phyloP scores from a whole-genome alignment of 306 rosid species.

The Cercis canadensis region DNA sequence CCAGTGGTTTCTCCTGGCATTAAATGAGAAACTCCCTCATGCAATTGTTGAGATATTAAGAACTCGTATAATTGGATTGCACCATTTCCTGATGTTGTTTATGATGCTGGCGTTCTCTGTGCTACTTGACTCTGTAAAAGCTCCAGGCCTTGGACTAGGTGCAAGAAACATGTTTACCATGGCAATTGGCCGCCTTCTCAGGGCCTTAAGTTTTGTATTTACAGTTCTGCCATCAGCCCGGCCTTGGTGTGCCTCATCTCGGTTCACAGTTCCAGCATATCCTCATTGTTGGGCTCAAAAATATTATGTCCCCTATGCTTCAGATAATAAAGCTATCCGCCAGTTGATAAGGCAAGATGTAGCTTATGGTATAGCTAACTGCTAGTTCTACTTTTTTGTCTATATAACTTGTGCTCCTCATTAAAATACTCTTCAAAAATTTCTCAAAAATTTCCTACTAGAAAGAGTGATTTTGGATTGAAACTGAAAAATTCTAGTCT shows the following conservation, averaged over 20 bases:
- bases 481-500: too few relatives aligned
- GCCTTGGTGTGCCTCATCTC: slow-evolving; percentile 88
- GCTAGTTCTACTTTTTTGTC: too few relatives aligned
- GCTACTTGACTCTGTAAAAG: slow-evolving; percentile 80
- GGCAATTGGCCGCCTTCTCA: slow-evolving; percentile 91
- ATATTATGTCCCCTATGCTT: slow-evolving; percentile 84
- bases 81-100: slow-evolving; percentile 93
- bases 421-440: too few relatives aligned
- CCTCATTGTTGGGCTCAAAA: slow-evolving; percentile 95
- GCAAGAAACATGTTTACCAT: slow-evolving; percentile 98
- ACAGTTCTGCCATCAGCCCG: slow-evolving; percentile 91
- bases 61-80: slow-evolving; percentile 82
- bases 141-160: slow-evolving; percentile 95
- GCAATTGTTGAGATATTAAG: slow-evolving; percentile 69
- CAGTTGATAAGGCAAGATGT: slow-evolving; percentile 62
- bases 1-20: slow-evolving; percentile 87
- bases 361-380: slow-evolving; percentile 88
- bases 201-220: slow-evolving; percentile 78
- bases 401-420: too few relatives aligned
- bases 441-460: neutral
- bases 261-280: slow-evolving; percentile 65
- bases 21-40: slow-evolving; percentile 87
- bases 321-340: slow-evolving; percentile 63
- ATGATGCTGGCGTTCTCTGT: slow-evolving; percentile 96
- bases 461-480: slow-evolving; percentile 3